Conservation (phyloP, 352 stramenopile species). For the Phytophthora podocarpi region DNA sequence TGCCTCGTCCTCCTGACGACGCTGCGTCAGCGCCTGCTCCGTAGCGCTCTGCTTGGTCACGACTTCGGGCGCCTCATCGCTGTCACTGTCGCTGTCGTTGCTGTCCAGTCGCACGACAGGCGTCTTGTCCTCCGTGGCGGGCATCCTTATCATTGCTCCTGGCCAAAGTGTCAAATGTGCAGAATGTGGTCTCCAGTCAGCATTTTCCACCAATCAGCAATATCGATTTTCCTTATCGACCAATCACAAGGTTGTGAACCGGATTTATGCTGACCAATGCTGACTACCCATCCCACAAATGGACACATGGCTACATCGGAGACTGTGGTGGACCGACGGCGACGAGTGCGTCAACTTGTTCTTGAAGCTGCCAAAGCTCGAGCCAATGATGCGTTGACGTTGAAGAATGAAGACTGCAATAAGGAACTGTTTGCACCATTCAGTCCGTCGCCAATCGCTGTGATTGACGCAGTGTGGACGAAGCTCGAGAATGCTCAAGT, state of each 20-base stretch:
- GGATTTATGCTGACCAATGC: constrained; percentile 17
- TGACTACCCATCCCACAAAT: constrained; percentile 1
- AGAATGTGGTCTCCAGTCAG: constrained; percentile 25
- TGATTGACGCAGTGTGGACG: constrained; percentile 74
- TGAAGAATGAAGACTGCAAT: constrained; percentile 15
- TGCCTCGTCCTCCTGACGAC: constrained; percentile 59
- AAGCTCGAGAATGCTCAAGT: constrained; percentile 30
- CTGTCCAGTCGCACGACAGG: constrained; percentile 10
- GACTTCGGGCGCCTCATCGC: constrained; percentile 77
- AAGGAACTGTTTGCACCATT: constrained; percentile 70
- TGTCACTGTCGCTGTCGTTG: constrained; percentile 65
- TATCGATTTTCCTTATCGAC: constrained; percentile 1
- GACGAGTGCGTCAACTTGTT: constrained; percentile 60
- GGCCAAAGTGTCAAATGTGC: constrained; percentile 9
- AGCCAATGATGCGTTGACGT: constrained; percentile 50
- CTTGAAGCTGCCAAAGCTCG: constrained; percentile 65
- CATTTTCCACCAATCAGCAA: constrained; percentile 40
- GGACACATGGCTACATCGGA: constrained; percentile 34
- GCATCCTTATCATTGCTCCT: constrained; percentile 28
- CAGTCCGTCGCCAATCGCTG: constrained; percentile 62
- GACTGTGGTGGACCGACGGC: constrained; percentile 24
- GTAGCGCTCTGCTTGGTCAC: constrained; percentile 75
- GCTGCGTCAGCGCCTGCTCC: constrained; percentile 54
- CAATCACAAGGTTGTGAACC: constrained; percentile 15
- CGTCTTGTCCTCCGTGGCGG: constrained; percentile 32